phyloP scores from a whole-genome alignment of 345 rosid species.

The Lumnitzera racemosa region DNA sequence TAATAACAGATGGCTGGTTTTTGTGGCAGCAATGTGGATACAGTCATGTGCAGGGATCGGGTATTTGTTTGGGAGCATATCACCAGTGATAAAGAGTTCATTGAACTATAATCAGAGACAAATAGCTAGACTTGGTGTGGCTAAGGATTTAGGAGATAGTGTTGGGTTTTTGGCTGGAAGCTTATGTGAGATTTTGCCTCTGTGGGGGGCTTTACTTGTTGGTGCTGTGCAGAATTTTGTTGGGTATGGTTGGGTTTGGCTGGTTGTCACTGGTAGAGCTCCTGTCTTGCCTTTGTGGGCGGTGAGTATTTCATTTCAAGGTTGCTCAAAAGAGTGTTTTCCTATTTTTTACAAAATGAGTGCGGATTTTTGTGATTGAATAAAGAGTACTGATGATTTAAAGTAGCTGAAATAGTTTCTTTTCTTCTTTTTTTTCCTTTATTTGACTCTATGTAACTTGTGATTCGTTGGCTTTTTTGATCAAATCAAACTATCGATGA shows the following conservation, averaged over 20 bases:
- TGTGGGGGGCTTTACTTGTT: conserved; percentile 90
- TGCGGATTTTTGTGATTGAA: too few relatives aligned
- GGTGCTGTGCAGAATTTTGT: conserved; percentile 85
- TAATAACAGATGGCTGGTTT: conserved; percentile 89
- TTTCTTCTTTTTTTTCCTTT: too few relatives aligned
- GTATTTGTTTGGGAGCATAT: conserved; percentile 90
- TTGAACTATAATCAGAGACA: conserved; percentile 78
- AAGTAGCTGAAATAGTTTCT: too few relatives aligned
- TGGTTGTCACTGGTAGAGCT: conserved; percentile 63
- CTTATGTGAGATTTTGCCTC: conserved; percentile 76
- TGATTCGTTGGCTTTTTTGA: too few relatives aligned
- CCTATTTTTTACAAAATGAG: too few relatives aligned
- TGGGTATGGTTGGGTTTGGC: conserved; percentile 98
- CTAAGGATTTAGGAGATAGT: conserved; percentile 95
- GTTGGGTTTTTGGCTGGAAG: conserved; percentile 94
- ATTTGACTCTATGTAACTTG: too few relatives aligned
- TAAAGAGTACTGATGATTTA: too few relatives aligned
- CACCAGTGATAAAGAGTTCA: conserved; percentile 91
- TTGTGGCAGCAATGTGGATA: conserved; percentile 99
- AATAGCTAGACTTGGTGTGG: conserved; percentile 82
- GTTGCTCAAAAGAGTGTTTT: too few relatives aligned
- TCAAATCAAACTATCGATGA: too few relatives aligned
- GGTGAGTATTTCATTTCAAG: conserved; percentile 41
- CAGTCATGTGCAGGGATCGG: conserved; percentile 95
- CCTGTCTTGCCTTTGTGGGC: conserved; percentile 89